Evolutionary conservation across 129 eudicot genomes (phyloP), one percentile per base, ranked within the genome.

Genomic region (Cynara cardunculus): DNA sequence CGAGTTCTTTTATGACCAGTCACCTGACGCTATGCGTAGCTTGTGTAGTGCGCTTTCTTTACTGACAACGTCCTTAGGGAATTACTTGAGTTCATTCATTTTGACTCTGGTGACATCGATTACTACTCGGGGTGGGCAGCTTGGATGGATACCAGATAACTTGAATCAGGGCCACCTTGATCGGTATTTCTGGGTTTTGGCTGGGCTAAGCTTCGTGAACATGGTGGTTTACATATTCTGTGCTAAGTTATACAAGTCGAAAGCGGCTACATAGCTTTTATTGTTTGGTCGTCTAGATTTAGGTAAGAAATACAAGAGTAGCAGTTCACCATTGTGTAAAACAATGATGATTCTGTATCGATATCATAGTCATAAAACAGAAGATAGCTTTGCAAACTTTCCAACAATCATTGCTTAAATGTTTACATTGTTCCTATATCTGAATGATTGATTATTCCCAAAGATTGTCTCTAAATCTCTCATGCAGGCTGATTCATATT

Each of bases 21-120:
- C 97, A 12, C 98, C 98, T 4, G 98, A 94, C 41, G 97, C 97
- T 27, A 90, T 92, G 98, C 86, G 96, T 21, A 92, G 97, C 67
- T 81, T 94, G 83, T 92, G 97, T 61, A 87, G 91, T 31, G 98
- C 97, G 0, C 82, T 94, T 53, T 70, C 94, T 9, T 89, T 94
- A 22, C 72, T 90, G 69, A 92, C 97, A 0, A 87, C 85, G 0
- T 77, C 96, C 0, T 74, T 92, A 80, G 97, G 97, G 10, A 90
- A 85, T 77, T 94, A 92, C 77, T 73, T 94, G 94, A 90, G 92
- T 86, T 89, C 97, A 3, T 87, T 94, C 26, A 90, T 94, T 18
- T 64, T 92, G 86, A 94, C 97, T 0, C 81, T 92, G 10, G 97
- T 92, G 30, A 83, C 87, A 1, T 53, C 78, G 14, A 3, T 88